Evolutionary conservation across 306 rosid genomes (phyloP).

Genomic region (Mimosa pudica): DNA sequence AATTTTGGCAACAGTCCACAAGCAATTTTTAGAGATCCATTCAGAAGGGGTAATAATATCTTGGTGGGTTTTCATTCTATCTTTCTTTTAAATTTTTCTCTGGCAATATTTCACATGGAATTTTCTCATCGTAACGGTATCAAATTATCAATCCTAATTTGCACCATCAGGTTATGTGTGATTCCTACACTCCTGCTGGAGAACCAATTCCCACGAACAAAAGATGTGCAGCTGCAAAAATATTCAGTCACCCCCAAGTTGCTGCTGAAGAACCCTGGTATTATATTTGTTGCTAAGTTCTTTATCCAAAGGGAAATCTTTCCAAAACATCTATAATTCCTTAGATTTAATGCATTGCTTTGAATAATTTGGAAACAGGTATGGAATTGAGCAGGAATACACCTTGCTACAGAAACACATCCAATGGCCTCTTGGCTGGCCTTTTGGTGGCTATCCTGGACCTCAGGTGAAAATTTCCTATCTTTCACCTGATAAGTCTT

Average conservation of each 20-base stretch:
- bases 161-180: conserved; percentile 58
- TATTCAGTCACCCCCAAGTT: conserved; percentile 63
- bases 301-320: conserved; percentile 10
- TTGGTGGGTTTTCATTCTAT: conserved; percentile 49
- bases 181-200: conserved; percentile 67
- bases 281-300: background rate
- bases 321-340: background rate
- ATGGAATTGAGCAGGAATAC: conserved; percentile 78
- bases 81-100: background rate
- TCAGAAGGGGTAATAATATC: conserved; percentile 81
- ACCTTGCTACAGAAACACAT: conserved; percentile 58
- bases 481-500: background rate
- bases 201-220: conserved; percentile 67
- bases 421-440: conserved; percentile 73
- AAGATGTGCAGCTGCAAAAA: conserved; percentile 57
- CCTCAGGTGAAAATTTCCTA: conserved; percentile 47
- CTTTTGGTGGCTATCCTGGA: conserved; percentile 64
- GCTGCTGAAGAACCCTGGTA: conserved; percentile 58
- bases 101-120: background rate
- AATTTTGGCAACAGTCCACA: conserved; percentile 64
- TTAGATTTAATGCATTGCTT: background rate
- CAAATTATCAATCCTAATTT: conserved; percentile 2
- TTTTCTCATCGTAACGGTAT: background rate
- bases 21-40: conserved; percentile 91
- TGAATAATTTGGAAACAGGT: conserved; percentile 55